Evolutionary conservation across 2,329 filamentous ascomycete genomes (phyloP).

Genomic region (Didymella segeticola): DNA sequence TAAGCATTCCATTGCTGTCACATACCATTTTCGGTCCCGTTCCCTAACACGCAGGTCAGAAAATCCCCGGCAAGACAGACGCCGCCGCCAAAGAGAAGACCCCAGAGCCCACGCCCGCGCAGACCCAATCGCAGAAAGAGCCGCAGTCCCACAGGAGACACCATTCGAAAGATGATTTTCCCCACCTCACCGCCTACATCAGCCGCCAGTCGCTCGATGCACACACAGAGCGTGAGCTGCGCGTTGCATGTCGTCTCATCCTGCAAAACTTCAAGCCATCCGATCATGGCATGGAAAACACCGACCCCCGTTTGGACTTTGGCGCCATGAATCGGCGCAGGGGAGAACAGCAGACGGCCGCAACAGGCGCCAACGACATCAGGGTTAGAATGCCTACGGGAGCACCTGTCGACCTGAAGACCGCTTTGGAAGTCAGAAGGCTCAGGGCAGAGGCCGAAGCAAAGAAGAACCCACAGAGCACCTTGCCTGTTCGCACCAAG

Average conservation of each 20-base stretch:
- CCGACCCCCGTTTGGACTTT: slow-evolving; percentile 48
- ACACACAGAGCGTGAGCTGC: slow-evolving; percentile 54
- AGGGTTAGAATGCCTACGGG: slow-evolving; percentile 40
- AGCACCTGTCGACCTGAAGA: slow-evolving; percentile 38
- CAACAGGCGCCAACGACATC: slow-evolving; percentile 26
- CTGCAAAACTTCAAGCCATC: slow-evolving; percentile 51
- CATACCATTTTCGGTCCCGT: not conserved
- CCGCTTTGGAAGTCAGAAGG: slow-evolving; percentile 32
- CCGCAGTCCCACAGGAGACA: slow-evolving; percentile 30
- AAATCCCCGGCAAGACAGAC: slow-evolving; percentile 43
- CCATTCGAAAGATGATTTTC: slow-evolving; percentile 40
- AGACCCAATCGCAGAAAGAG: slow-evolving; percentile 10
- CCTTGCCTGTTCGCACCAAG: slow-evolving; percentile 38
- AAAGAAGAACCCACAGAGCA: slow-evolving; percentile 26
- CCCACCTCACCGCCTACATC: slow-evolving; percentile 51
- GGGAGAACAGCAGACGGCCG: slow-evolving; percentile 22
- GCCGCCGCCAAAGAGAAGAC: slow-evolving; percentile 36
- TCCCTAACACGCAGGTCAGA: slow-evolving; percentile 32
- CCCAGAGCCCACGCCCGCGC: slow-evolving; percentile 32
- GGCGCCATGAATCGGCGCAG: slow-evolving; percentile 30
- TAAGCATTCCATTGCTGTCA: slow-evolving; percentile 30
- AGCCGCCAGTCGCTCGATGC: slow-evolving; percentile 52
- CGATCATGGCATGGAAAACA: slow-evolving; percentile 45
- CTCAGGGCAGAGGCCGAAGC: slow-evolving; percentile 31
- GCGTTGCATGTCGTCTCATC: slow-evolving; percentile 54